A percentile compares a stretch with the other conserved stretches of the same genome.
Conservation (phyloP, 257 asterid species). For the Paraleonurus japonicus region DNA sequence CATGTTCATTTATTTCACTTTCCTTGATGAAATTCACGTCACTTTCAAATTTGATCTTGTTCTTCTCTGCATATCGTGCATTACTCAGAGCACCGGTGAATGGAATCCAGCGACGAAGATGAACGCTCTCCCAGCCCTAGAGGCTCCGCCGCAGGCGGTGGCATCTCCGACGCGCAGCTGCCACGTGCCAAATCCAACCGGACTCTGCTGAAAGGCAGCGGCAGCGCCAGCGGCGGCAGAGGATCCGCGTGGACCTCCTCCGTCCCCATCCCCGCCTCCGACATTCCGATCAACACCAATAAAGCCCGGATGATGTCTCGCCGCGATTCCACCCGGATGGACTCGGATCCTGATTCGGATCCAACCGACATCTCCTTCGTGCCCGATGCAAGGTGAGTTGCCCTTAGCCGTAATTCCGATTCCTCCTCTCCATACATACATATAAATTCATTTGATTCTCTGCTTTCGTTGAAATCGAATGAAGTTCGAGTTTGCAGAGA, state of each 20-base stretch:
- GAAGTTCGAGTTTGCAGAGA: constrained; percentile 28
- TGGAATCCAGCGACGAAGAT: constrained; percentile 21
- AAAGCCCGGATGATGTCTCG: constrained; percentile 33
- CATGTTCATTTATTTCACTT: too few species aligned
- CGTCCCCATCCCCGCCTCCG: constrained; percentile 68
- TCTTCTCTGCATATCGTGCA: neutral
- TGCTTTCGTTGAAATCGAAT: neutral
- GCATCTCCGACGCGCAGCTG: constrained; percentile 1
- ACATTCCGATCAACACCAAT: constrained; percentile 42
- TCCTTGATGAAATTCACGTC: too few species aligned
- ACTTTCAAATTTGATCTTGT: neutral
- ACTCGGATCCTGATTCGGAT: constrained; percentile 19
- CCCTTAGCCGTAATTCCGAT: neutral
- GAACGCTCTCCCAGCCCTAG: neutral
- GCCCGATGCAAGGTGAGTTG: constrained; percentile 1
- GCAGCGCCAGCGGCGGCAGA: constrained; percentile 42
- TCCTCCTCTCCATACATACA: neutral
- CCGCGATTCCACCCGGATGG: constrained; percentile 38
- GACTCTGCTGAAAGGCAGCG: constrained; percentile 49
- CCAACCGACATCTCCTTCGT: constrained; percentile 26
- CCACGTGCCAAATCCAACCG: constrained; percentile 38
- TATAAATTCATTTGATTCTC: neutral
- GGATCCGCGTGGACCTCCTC: constrained; percentile 56
- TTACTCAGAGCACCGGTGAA: neutral
- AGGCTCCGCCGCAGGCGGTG: neutral